Percentiles rank a stretch among this genome's conserved stretches.
phyloP scores from a whole-genome alignment of 768 basidiomycete species.

The Lentinula sp. region DNA sequence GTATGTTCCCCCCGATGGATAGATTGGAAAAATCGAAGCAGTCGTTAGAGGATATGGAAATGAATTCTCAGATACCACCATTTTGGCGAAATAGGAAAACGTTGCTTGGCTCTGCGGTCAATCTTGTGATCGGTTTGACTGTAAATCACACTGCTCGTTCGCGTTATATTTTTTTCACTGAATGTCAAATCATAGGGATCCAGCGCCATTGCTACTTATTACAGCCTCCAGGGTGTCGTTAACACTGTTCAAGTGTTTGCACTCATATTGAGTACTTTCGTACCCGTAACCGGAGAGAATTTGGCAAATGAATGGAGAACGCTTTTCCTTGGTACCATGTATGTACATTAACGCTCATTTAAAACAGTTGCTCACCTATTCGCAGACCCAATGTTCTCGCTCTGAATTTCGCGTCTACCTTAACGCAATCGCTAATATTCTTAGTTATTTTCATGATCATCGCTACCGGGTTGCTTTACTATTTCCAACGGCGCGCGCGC shows the following conservation, averaged over 20 bases:
- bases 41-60: constrained; percentile 55
- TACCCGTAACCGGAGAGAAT: constrained; percentile 30
- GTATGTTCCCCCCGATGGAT: constrained; percentile 63
- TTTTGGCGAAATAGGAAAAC: constrained; percentile 50
- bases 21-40: constrained; percentile 38
- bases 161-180: not conserved
- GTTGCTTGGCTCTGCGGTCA: constrained; percentile 41
- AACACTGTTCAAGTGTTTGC: constrained; percentile 72
- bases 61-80: constrained; percentile 40
- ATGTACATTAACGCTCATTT: constrained; percentile 15
- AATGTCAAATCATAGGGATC: constrained; percentile 44
- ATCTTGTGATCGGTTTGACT: constrained; percentile 44
- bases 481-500: constrained; percentile 46
- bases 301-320: constrained; percentile 47
- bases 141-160: constrained; percentile 28
- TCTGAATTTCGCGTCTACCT: constrained; percentile 61
- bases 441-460: constrained; percentile 54
- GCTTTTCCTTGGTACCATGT: constrained; percentile 66
- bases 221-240: constrained; percentile 63
- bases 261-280: constrained; percentile 54
- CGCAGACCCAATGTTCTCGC: constrained; percentile 67
- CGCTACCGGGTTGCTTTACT: constrained; percentile 46
- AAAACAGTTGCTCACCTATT: constrained; percentile 5
- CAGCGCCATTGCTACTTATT: constrained; percentile 60
- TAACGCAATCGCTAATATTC: constrained; percentile 53